Percentiles rank a stretch among this genome's conserved stretches.
phyloP scores from a whole-genome alignment of 129 eudicot genomes.

The Helianthus annuus region HanXRQr2.0-SUNRISE NC_035433.2:71655841-71656340 shows the following conservation, averaged over 20 bases:
- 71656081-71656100: conserved; percentile 93
- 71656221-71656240: conserved; percentile 93
- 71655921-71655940: neutral
- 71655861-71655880: neutral
- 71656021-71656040: conserved; percentile 82
- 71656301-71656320: neutral
- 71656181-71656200: conserved; percentile 75
- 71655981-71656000: neutral
- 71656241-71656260: conserved; percentile 90
- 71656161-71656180: conserved; percentile 72
- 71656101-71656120: conserved; percentile 92
- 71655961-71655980: conserved; percentile 8
- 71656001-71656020: conserved; percentile 50
- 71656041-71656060: conserved; percentile 64
- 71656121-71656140: conserved; percentile 79
- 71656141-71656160: conserved; percentile 82
- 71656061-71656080: conserved; percentile 59
- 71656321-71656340: conserved; percentile 67
- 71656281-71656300: neutral
- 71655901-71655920: neutral
- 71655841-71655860: neutral
- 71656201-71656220: conserved; percentile 75
- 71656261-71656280: conserved; percentile 41
- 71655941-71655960: neutral
- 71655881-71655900: too few relatives aligned